Conservation (phyloP, 306 rosid genomes). For the Prunus campanulata region DNA sequence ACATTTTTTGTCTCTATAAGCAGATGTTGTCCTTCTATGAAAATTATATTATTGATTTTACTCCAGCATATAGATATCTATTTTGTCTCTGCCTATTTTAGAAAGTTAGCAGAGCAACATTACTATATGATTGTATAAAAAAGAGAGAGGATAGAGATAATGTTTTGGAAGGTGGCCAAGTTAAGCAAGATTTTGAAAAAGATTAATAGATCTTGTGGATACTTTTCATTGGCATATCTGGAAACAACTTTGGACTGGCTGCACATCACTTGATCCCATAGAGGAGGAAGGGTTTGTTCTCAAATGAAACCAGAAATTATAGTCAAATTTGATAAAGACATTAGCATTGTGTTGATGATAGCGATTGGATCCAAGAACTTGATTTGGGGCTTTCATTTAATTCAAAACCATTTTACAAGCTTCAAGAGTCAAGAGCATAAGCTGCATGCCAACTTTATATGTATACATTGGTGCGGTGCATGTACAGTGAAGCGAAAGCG, state of each 20-base stretch:
- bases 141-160: constrained; percentile 31
- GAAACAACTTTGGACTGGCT: not conserved
- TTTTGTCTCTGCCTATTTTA: constrained; percentile 26
- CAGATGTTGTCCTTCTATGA: constrained; percentile 5
- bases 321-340: not conserved
- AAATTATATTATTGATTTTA: not conserved
- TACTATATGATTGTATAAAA: constrained; percentile 13
- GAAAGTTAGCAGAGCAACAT: constrained; percentile 17
- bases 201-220: constrained; percentile 16
- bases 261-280: not conserved
- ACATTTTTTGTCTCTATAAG: constrained; percentile 31
- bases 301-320: not conserved
- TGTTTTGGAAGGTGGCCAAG: constrained; percentile 28
- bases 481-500: not conserved
- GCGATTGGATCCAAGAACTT: not conserved
- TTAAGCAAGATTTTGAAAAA: constrained; percentile 23
- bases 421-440: not conserved
- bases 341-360: not conserved
- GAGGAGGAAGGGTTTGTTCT: not conserved
- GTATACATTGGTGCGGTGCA: not conserved
- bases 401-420: not conserved
- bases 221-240: constrained; percentile 9
- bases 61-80: not conserved
- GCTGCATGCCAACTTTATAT: no score
- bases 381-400: not conserved